These are phyloP conservation scores for Podaxis sp. DNA, from an alignment of 768 basidiomycete species.

Conservation along the genomic window DNA sequence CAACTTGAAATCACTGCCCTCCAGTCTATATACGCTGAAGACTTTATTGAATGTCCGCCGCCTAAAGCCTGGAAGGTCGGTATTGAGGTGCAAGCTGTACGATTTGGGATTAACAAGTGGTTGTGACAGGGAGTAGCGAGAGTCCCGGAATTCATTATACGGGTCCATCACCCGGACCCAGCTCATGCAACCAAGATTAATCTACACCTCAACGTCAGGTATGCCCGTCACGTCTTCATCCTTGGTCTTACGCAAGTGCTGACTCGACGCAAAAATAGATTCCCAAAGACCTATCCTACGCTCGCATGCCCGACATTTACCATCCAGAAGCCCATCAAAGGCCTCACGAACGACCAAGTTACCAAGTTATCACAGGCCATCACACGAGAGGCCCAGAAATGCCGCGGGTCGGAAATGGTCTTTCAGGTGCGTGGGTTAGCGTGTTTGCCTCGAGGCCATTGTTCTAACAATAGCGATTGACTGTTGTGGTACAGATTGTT, in stretches of 20 bases:
- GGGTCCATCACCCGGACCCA: slow-evolving; percentile 63
- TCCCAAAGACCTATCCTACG: slow-evolving; percentile 81
- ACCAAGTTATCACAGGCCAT: slow-evolving; percentile 56
- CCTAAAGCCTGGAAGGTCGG: slow-evolving; percentile 83
- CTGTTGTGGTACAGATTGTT: slow-evolving; percentile 47
- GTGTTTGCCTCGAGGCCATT: not conserved
- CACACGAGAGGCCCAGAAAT: slow-evolving; percentile 61
- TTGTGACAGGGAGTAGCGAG: slow-evolving; percentile 57
- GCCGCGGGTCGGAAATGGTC: slow-evolving; percentile 72
- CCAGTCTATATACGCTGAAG: slow-evolving; percentile 76
- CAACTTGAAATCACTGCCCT: slow-evolving; percentile 72
- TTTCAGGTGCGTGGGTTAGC: slow-evolving; percentile 55
- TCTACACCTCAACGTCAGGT: slow-evolving; percentile 74
- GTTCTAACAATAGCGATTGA: slow-evolving; percentile 2
- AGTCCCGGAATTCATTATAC: slow-evolving; percentile 75
- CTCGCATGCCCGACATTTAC: slow-evolving; percentile 67
- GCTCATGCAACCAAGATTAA: slow-evolving; percentile 54
- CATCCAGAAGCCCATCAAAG: slow-evolving; percentile 63
- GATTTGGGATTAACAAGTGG: not conserved
- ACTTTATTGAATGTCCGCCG: slow-evolving; percentile 71
- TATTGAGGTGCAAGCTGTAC: not conserved
- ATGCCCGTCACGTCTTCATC: slow-evolving; percentile 22
- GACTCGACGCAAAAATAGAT: slow-evolving; percentile 36
- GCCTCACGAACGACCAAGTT: slow-evolving; percentile 57
- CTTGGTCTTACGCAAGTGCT: not conserved